Evolutionary conservation across 1,284 basidiomycete genomes (phyloP), one percentile per base, ranked within the genome.

Genomic region (Cryptococcus sp.): DNA sequence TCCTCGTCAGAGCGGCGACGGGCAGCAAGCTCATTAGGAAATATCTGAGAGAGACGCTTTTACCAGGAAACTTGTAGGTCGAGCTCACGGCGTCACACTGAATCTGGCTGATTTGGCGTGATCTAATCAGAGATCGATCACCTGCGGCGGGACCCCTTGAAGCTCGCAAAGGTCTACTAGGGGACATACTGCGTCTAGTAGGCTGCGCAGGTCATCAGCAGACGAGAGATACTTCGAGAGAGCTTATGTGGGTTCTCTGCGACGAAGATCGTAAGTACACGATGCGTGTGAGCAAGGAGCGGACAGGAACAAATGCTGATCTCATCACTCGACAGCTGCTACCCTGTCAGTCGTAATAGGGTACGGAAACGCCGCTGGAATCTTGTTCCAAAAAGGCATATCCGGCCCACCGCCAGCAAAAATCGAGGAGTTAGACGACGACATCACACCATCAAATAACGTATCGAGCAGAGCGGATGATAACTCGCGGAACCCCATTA

Each of bases 311-410:
- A 19, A 19, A 45, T 56, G 42, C 51, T 27, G 44, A 11, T 46
- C 10, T 47, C n/a, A 17, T 23, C 3, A 50, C 58, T 19, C 44
- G 25, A 54, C 69, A 91, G 90, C 88, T 20, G 81, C 83, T 16
- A 83, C 81, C 0, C 80, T 95, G 8, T 85, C 86, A 7, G 82
- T 85, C 5, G 86, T 89, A 53, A 84, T 94, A 49, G 93, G 93
- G 3, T 95, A 96, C 66, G 93, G 93, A 22, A 93, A 93, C 70
- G 91, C 93, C 35, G 91, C 92, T 0, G 93, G 93, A 1, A 89
- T 91, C 80, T 82, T 97, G 27, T 93, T 92, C 80, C 86, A 90
- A 70, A 92, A 91, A 71, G 91, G 91, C 15, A 83, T 95, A 63
- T 82, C 89, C 66, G 85, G 81, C 52, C 85, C 86, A 0, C 76